Conservation (phyloP, 2,329 filamentous ascomycete genomes). For the Botrytis hyacinthi region DNA sequence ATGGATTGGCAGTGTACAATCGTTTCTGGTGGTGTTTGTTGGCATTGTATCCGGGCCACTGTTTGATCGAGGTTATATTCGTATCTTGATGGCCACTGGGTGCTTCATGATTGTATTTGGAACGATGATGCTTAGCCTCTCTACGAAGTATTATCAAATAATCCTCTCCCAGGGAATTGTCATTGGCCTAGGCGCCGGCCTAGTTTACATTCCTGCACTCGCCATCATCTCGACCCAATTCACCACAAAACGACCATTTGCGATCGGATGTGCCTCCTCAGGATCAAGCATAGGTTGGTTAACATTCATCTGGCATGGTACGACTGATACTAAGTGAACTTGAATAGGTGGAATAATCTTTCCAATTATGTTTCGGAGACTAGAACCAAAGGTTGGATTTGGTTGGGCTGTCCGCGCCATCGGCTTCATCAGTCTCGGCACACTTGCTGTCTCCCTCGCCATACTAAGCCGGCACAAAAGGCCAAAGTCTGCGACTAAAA, state of each 20-base stretch:
- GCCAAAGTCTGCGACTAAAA: not conserved
- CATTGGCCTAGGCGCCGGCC: conserved; percentile 34
- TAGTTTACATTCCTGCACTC: conserved; percentile 22
- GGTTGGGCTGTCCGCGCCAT: conserved; percentile 54
- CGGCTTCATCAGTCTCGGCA: conserved; percentile 48
- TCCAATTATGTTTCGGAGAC: conserved; percentile 46
- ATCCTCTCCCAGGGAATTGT: conserved; percentile 54
- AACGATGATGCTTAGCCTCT: conserved; percentile 35
- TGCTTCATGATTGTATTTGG: conserved; percentile 50
- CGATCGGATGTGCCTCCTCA: conserved; percentile 45
- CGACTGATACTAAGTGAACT: not conserved
- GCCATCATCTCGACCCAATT: conserved; percentile 47
- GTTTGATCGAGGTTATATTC: conserved; percentile 50
- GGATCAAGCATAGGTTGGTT: conserved; percentile 43
- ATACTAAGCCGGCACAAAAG: not conserved
- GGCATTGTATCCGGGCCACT: conserved; percentile 59
- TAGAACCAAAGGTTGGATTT: conserved; percentile 44
- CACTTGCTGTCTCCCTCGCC: conserved; percentile 27
- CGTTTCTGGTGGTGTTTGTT: conserved; percentile 48
- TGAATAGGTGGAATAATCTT: conserved; percentile 48
- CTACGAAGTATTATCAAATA: conserved; percentile 51
- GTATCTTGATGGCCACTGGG: conserved; percentile 28
- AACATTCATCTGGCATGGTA: not conserved
- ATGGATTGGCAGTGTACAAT: conserved; percentile 58
- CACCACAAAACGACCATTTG: conserved; percentile 44